A percentile compares a stretch with the other conserved stretches of the same genome.
phyloP scores from a whole-genome alignment of 2,329 filamentous ascomycete genomes.

The Sclerotinia borealis region DNA sequence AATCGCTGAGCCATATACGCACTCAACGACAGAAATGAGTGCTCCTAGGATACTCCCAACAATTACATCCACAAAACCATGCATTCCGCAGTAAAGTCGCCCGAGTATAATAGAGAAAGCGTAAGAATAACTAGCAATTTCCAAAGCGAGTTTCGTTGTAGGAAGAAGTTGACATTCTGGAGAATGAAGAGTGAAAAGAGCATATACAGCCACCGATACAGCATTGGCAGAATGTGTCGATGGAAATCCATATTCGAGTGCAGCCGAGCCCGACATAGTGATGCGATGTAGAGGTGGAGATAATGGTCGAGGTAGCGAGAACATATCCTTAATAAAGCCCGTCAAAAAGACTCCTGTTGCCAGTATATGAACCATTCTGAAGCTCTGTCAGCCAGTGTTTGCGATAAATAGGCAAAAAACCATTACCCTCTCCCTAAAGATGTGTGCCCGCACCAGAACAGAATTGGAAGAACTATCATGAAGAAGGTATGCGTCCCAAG shows the following conservation, averaged over 20 bases:
- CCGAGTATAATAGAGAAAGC: constrained; percentile 84
- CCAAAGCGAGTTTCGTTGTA: constrained; percentile 55
- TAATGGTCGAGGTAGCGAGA: constrained; percentile 84
- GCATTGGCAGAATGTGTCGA: constrained; percentile 97
- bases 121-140: constrained; percentile 73
- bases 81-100: constrained; percentile 96
- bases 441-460: constrained; percentile 94
- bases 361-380: constrained; percentile 65
- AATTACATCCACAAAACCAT: constrained; percentile 88
- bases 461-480: constrained; percentile 88
- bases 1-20: constrained; percentile 54
- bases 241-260: constrained; percentile 94
- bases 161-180: constrained; percentile 57
- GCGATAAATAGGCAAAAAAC: constrained; percentile 3
- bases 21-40: constrained; percentile 52
- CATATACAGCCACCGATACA: constrained; percentile 86
- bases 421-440: constrained; percentile 80
- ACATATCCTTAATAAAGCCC: constrained; percentile 89
- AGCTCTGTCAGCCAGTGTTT: constrained; percentile 19
- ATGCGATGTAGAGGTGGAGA: constrained; percentile 90
- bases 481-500: constrained; percentile 98
- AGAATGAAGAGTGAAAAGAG: constrained; percentile 62
- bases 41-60: constrained; percentile 74
- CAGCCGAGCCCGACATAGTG: constrained; percentile 93
- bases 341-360: constrained; percentile 79